phyloP scores from a whole-genome alignment of 129 eudicot species.

The Dittrichia graveolens region DNA sequence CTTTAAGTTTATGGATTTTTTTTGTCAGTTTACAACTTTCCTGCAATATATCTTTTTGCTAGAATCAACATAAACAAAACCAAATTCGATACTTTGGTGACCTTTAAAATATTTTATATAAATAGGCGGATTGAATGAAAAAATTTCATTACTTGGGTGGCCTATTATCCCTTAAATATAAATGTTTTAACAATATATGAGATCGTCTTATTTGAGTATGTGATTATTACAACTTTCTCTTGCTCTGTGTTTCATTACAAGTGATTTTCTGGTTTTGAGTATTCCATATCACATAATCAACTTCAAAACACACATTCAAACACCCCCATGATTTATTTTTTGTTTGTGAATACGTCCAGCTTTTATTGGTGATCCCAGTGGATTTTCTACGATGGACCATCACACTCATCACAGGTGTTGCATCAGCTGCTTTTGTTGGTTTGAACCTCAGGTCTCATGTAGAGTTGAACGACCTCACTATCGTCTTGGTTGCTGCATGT shows the following conservation, averaged over 20 bases:
- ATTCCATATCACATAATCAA: too few relatives aligned
- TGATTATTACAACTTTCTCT: neutral
- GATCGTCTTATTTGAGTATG: neutral
- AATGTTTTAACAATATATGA: neutral
- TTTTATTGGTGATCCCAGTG: conserved; percentile 77
- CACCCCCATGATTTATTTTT: neutral
- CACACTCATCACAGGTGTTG: conserved; percentile 67
- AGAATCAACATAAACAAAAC: too few relatives aligned
- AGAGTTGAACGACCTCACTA: conserved; percentile 60
- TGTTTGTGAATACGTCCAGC: conserved; percentile 46
- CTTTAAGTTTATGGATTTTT: too few relatives aligned
- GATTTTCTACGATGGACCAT: conserved; percentile 81
- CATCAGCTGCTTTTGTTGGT: conserved; percentile 86
- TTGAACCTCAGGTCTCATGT: conserved; percentile 72
- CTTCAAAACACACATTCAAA: neutral
- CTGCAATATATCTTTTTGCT: too few relatives aligned
- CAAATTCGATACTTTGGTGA: too few relatives aligned
- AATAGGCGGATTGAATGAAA: too few relatives aligned
- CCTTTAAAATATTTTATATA: too few relatives aligned
- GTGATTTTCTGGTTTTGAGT: neutral
- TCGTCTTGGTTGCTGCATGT: conserved; percentile 75
- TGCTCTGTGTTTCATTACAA: neutral
- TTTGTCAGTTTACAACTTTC: too few relatives aligned
- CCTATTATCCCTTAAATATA: too few relatives aligned
- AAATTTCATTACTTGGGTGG: too few relatives aligned